Evolutionary conservation across 2,329 filamentous ascomycete species (phyloP), one percentile per base, ranked within the genome.

Genomic region (Ophiocordyceps camponoti-rufipedis): DNA sequence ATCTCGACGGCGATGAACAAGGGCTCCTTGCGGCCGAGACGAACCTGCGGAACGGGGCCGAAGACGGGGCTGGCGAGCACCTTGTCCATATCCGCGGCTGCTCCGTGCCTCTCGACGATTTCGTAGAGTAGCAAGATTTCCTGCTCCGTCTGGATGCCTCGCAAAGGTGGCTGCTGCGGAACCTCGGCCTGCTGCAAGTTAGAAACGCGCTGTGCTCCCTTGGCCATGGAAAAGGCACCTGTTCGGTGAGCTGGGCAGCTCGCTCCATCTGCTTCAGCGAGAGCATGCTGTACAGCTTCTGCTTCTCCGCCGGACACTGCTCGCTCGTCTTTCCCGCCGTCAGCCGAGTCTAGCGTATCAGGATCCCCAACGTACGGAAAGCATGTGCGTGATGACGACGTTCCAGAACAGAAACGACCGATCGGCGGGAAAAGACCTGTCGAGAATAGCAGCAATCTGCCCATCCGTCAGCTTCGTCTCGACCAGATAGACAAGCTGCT

Each of bases 401-500:
- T 71, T 75, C 64, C 67, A 72, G 48, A 74, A 75, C 55, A 74
- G 61, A 46, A 67, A 70, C 2, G 59, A 58, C 29, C 67, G 61
- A 19, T 75, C 70, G 28, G 62, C 57, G 2, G 69, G 60, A 44
- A 71, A 69, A 0, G 68, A 67, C 53, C 69, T 68, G 48, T 75
- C 72, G 28, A 75, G 52, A 0, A 68, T 65, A 1, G 69, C 69
- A 0, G 72, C 69, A 53, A 78, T 76, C 71, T 76, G 12, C 14
- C 8, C 14, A 2, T 19, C 12, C 18, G 14, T 23, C 8, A 41
- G 39, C 16, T 13, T 41, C 39, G 3, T 11, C 12, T 41, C 18
- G 4, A 13, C 38, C 38, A 10, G 19, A 12, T 14, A 11, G 33
- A 38, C 6, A 18, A 14, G 5, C 28, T 28, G 7, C 19, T 48